Base-by-base conservation (phyloP, 305 asterid genomes). In the Fraxinus latifolia region DNA sequence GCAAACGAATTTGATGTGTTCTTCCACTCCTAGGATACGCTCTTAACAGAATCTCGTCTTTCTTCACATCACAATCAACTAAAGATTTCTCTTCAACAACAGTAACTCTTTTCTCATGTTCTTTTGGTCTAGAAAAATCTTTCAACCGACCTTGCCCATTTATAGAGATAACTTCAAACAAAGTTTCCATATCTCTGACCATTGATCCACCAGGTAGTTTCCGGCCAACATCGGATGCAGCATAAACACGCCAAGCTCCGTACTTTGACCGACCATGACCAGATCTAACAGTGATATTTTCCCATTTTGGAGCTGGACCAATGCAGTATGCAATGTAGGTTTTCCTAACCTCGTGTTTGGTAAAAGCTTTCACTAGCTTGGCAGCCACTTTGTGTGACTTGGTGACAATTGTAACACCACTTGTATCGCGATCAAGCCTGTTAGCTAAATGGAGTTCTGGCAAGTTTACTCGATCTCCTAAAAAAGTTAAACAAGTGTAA, bases 221-320 rank as follows among this genome's bases (percentile, higher is more conserved):
- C 82, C 89, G 87, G 15, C 97, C 95, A 68, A 87, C 97, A 86
- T 93, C 98, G 39, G 99, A 84, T 31, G 85, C 79, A 32, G 92
- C 96, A 84, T 95, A 95, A 77, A 95, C 97, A 34, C 98, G 96
- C 98, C 98, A 94, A 11, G 95, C 99, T 79, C 99, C 99, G 74
- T 89, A 89, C 86, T 81, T 91, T 14, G 99, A 95, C 17, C 99
- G 90, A 34, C 99, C 99, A 74, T 95, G 98, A 77, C 98, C 99
- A 17, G 99, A 95, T 81, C 82, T 91, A 73, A 95, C 53, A 47
- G 85, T 81, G 32, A 90, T 79, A 5, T 79, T 89, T 74, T 84
- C 87, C 95, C 97, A 91, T 83, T 83, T 84, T 5, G 97, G 98
- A 78, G 85, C 81, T n/a, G 80, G 74, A 12, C 98, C 99, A 29